Base-by-base conservation (phyloP, 2,329 filamentous ascomycete genomes). In the Aspergillus flavus region DNA sequence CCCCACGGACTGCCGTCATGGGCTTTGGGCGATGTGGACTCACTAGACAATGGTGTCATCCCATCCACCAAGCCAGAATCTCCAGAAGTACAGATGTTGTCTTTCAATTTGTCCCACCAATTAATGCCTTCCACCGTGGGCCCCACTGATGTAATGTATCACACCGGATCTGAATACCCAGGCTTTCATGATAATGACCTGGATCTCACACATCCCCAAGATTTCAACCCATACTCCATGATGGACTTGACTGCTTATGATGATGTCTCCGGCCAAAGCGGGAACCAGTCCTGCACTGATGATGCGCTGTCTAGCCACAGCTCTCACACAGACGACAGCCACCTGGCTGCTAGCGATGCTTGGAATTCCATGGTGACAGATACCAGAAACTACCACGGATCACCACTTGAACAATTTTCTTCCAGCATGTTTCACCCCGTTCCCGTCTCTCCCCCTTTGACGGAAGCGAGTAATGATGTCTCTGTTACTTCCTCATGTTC, bases 361-460 rank as follows among this genome's bases (percentile, higher is more conserved):
- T 80, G 78, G 76, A 77, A 73, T 67, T 69, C 74, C 54, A 69
- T 79, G 63, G 70, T 77, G 62, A 64, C 74, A 66, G 77, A 78
- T 63, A 66, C 66, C 57, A 69, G 69, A 53, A 71, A 73, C 50
- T 76, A 76, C 70, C 72, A 75, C 57, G 71, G 73, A 69, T 72
- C 75, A 52, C 66, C 72, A 39, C 66, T 78, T 68, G 76, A 76
- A 48, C 76, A 78, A 46, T 71, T 76, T 53, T 70, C 72, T 36
- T 71, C 76, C 32, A 71, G 70, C 64, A 66, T 78, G 61, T 78
- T 78, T 65, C 73, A 74, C 65, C 69, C 76, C n/a, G 71, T 76
- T 28, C 78, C 79, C 23, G 76, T 79, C 60, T 80, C 78, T 60
- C 79, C 79, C 56, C 78, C 79, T 34, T 66, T 80, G 68, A 80